phyloP scores from a whole-genome alignment of 1,284 basidiomycete genomes.

The Tilletia walkeri region DNA sequence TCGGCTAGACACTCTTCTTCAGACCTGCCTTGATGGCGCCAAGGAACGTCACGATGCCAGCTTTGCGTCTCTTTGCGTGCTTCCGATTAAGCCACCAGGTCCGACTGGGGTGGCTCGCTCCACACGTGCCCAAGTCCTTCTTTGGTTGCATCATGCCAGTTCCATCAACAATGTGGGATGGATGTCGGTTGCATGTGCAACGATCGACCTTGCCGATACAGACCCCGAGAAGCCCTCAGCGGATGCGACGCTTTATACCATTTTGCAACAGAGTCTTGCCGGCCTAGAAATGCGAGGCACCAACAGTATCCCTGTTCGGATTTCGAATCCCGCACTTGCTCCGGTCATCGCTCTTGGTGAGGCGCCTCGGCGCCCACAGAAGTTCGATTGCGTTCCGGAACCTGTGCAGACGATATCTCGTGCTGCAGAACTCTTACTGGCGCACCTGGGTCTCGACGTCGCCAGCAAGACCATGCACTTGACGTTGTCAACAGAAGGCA shows the following conservation, averaged over 20 bases:
- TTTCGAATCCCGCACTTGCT: background rate
- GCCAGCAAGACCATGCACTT: background rate
- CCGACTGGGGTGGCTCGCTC: background rate
- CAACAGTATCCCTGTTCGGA: background rate
- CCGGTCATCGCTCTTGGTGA: background rate
- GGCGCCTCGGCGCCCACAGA: background rate
- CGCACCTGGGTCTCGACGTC: constrained; percentile 4
- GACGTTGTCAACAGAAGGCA: background rate
- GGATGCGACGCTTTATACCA: background rate
- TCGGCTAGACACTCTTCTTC: background rate
- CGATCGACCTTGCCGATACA: background rate
- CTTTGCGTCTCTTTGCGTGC: background rate
- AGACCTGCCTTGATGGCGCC: background rate
- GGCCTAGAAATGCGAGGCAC: background rate
- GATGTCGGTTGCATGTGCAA: background rate
- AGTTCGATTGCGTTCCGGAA: background rate
- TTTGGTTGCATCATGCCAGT: constrained; percentile 3
- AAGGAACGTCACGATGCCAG: background rate
- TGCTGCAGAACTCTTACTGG: background rate
- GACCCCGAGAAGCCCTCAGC: background rate
- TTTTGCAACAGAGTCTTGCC: background rate
- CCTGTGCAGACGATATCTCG: background rate
- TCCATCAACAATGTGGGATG: background rate
- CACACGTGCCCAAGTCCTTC: constrained; percentile 4
- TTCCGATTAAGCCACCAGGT: background rate